Evolutionary conservation across 148 eudicot species (phyloP).

Genomic region (Amaranthus hypochondriacus): DNA sequence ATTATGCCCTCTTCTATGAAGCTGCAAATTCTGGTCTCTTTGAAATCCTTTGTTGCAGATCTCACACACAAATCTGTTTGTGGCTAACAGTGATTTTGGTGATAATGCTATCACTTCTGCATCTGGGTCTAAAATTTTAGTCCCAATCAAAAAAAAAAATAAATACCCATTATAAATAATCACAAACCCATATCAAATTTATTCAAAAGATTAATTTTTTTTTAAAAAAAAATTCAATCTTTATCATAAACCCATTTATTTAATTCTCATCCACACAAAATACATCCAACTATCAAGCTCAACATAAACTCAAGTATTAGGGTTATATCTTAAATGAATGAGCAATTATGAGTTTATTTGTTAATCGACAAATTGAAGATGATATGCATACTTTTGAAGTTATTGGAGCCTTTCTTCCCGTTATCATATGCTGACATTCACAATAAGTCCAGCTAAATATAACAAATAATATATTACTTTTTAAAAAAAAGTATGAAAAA

Average conservation of each 20-base stretch:
- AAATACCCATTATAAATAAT: constrained; percentile 4
- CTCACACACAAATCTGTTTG: constrained; percentile 81
- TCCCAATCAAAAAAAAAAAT: neutral
- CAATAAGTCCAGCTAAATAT: too few relatives aligned
- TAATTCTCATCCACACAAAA: too few relatives aligned
- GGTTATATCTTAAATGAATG: too few relatives aligned
- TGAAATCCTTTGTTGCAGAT: constrained; percentile 92
- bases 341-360: too few relatives aligned
- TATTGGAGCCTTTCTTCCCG: too few relatives aligned
- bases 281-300: too few relatives aligned
- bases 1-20: constrained; percentile 92
- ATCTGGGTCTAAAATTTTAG: constrained; percentile 55
- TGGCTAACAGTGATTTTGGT: constrained; percentile 72
- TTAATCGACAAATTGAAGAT: too few relatives aligned
- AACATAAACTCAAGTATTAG: too few relatives aligned
- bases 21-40: constrained; percentile 86
- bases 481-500: neutral
- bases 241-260: neutral
- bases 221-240: neutral
- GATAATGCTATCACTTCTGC: constrained; percentile 91
- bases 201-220: neutral
- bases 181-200: neutral
- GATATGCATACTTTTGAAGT: too few relatives aligned
- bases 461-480: too few relatives aligned
- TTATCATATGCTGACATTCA: too few relatives aligned